phyloP scores from a whole-genome alignment of 768 basidiomycete species.

The Boletus sp. region DNA sequence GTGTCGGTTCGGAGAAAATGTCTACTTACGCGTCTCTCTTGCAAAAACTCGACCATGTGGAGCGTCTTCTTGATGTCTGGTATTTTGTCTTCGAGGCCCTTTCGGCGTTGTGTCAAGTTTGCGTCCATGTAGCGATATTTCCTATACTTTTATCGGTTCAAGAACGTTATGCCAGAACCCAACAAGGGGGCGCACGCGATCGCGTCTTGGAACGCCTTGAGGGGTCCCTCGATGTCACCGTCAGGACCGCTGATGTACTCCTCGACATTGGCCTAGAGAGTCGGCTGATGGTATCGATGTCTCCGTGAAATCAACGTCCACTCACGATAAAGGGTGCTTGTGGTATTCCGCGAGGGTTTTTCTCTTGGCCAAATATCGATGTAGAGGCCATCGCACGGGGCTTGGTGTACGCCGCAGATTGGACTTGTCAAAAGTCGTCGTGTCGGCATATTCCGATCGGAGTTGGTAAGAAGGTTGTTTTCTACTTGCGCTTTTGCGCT shows the following conservation, averaged over 20 bases:
- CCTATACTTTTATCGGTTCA: constrained; percentile 47
- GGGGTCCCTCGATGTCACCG: constrained; percentile 70
- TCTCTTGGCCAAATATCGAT: constrained; percentile 41
- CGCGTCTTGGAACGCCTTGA: constrained; percentile 87
- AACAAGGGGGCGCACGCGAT: constrained; percentile 66
- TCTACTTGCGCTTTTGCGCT: background rate
- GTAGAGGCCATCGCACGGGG: constrained; percentile 20
- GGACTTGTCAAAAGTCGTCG: background rate
- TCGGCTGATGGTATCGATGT: background rate
- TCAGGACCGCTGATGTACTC: constrained; percentile 80
- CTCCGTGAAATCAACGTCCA: constrained; percentile 7
- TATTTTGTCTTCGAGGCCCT: constrained; percentile 87
- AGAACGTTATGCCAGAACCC: constrained; percentile 9
- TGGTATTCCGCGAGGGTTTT: constrained; percentile 91
- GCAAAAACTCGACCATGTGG: constrained; percentile 81
- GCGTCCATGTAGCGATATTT: constrained; percentile 99
- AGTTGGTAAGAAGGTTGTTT: constrained; percentile 6
- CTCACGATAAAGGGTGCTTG: constrained; percentile 92
- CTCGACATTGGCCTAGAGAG: constrained; percentile 74
- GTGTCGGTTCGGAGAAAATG: background rate
- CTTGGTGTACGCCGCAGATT: background rate
- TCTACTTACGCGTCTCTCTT: constrained; percentile 61
- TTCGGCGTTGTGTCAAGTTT: constrained; percentile 73
- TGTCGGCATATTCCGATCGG: constrained; percentile 28
- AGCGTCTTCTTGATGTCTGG: constrained; percentile 95